Evolutionary conservation across 768 basidiomycete species (phyloP), one percentile per base, ranked within the genome.

Genomic region (Leccinum subgranulosum): DNA sequence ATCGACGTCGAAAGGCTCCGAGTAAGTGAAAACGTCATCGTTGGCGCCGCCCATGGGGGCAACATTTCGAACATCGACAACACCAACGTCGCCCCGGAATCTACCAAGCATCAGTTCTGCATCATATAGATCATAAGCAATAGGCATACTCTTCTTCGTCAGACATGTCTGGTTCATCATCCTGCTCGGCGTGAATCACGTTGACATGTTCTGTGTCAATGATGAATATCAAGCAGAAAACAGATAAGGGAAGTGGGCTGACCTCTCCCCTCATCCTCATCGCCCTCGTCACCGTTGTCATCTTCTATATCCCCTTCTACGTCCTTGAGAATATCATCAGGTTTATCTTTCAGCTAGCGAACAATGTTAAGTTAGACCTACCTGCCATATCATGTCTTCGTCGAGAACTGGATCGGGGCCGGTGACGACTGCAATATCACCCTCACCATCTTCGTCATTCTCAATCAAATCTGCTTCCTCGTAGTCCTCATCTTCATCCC

Each of bases 91-190:
- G 41, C 73, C 70, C 41, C 70, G 72, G 58, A 74, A 77, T 56
- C 79, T 80, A 46, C n/a, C 23, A 55, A 31, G 17, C 19, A 58
- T 72, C 47, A 74, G 67, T 34, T 15, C 12, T 41, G 48, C 11
- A 52, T 54, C 49, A 49, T 25, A 48, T 0, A 8, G n/a, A 29
- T 43, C 49, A 8, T 6, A 50, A 51, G 27, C 1, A 28, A 55
- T 72, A 63, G 4, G 68, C 78, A 51, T 75, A 86, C 76, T 86
- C 87, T 61, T 86, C 84, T 52, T 85, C 87, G 60, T 86, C 85
- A 11, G 86, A 88, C 69, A 81, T 73, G 58, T 86, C 87, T 4
- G 79, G 84, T 55, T 83, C 82, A 49, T 80, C 82, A 29, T 82
- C 85, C 60, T 84, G 84, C 45, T 82, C 84, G 54, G 82, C 81